Evolutionary conservation across 2,329 filamentous ascomycete genomes (phyloP), one percentile per base, ranked within the genome.

Genomic region (Aspergillus proliferans): DNA sequence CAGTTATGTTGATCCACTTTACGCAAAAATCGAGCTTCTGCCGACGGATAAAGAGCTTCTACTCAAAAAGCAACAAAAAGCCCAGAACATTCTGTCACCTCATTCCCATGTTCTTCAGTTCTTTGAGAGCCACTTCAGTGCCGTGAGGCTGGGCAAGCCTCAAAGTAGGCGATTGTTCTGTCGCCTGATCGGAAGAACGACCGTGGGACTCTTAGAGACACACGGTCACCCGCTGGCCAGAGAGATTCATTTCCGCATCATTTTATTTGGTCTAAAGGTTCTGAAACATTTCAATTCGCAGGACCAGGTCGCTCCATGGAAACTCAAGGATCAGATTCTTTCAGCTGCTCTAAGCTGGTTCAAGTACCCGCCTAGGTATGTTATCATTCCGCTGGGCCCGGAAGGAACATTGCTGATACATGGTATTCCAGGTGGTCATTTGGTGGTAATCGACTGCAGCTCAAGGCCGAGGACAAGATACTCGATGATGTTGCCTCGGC

Each of bases 331-430:
- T 62, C 84, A 88, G 56, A 85, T 95, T 46, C 69, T 99, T 34
- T 91, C 89, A 5, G 90, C 89, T 26, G 91, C 83, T 12, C 75
- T 99, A 28, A 83, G 80, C 52, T 98, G 94, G 94, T 99, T 98
- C 69, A 82, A 78, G 36, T 81, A 84, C 56, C 76, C 88, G 5
- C 88, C 91, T 12, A 82, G 84, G 74, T 76, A 68, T 56, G 68
- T 59, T 30, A 30, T 41, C 12, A 30, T 9, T 33, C 38, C 10
- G 4, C 39, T 38, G 34, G 4, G 41, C 7, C 5, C 15, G 43
- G 3, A n/a, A 47, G 30, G 9, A n/a, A 6, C 43, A 38, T 34
- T 45, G 15, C 49, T 56, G 48, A 55, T 47, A 18, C 12, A 63
- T 54, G 63, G 47, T 47, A 34, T 12, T 46, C n/a, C 53, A 77